These are phyloP conservation scores for Trichoderma hamatum DNA, from an alignment of 2,329 filamentous ascomycete species.

Conservation along the genomic window DNA sequence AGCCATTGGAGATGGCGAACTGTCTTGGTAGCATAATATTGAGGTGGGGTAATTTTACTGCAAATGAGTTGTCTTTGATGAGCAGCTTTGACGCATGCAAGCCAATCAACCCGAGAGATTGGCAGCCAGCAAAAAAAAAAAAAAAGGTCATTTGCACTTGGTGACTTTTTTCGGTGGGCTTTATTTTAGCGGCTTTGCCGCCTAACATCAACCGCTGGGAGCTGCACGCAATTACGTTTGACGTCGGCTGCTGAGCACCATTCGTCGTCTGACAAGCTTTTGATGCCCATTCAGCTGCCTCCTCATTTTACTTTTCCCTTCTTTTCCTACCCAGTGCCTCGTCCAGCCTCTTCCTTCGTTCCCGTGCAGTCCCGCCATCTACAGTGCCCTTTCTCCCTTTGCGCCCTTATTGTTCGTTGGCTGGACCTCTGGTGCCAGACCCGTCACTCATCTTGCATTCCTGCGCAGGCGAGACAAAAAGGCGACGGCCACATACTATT, in stretches of 20 bases:
- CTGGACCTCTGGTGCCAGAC: neutral
- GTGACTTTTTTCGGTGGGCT: neutral
- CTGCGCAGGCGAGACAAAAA: constrained; percentile 11
- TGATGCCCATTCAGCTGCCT: constrained; percentile 25
- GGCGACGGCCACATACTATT: neutral
- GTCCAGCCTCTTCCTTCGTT: neutral
- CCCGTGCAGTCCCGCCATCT: neutral
- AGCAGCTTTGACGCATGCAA: neutral
- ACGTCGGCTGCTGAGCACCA: constrained; percentile 17
- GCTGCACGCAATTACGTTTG: constrained; percentile 22
- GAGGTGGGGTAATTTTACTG: constrained; percentile 22
- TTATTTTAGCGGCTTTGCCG: constrained; percentile 22
- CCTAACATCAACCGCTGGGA: constrained; percentile 1
- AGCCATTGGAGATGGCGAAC: neutral
- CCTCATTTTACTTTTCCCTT: constrained; percentile 19
- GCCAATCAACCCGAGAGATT: constrained; percentile 17
- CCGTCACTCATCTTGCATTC: constrained; percentile 3
- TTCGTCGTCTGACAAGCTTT: constrained; percentile 20
- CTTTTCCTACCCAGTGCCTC: neutral
- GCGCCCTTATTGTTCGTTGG: constrained; percentile 7
- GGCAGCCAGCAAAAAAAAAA: neutral
- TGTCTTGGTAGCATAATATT: constrained; percentile 21
- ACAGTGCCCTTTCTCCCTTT: neutral
- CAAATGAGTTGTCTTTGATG: constrained; percentile 24
- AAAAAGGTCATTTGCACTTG: neutral